A percentile compares a stretch with the other conserved stretches of the same genome.
phyloP scores from a whole-genome alignment of 2,329 filamentous ascomycete species.

The Fusarium incarnatum region DNA sequence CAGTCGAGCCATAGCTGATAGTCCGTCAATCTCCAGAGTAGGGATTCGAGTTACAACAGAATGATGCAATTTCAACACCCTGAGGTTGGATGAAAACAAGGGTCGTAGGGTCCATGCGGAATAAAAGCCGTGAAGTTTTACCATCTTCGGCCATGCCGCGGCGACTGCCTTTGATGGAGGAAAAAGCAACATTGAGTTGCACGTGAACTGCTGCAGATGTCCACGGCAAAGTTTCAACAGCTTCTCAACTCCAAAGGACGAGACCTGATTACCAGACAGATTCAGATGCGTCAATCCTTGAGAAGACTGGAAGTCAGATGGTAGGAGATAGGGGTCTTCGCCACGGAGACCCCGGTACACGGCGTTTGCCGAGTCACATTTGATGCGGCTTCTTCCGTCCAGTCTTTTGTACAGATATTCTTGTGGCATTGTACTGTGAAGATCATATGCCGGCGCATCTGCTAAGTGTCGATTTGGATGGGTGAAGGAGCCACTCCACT shows the following conservation, averaged over 20 bases:
- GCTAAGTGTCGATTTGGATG: constrained; percentile 62
- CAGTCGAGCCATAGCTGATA: constrained; percentile 52
- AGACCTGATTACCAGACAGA: constrained; percentile 63
- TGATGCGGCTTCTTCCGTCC: constrained; percentile 41
- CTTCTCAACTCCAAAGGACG: constrained; percentile 56
- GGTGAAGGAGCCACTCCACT: constrained; percentile 56
- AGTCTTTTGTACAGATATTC: constrained; percentile 50
- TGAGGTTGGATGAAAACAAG: constrained; percentile 64
- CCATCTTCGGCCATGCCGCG: constrained; percentile 45
- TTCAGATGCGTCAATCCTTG: constrained; percentile 65
- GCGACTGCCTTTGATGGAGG: constrained; percentile 16
- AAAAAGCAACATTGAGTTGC: constrained; percentile 56
- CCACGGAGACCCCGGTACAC: constrained; percentile 42
- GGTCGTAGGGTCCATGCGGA: constrained; percentile 63
- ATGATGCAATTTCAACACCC: constrained; percentile 67
- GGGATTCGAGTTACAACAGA: constrained; percentile 68
- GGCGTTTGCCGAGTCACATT: constrained; percentile 47
- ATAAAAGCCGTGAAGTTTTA: constrained; percentile 57
- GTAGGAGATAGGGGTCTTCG: constrained; percentile 35
- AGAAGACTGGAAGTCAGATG: constrained; percentile 37
- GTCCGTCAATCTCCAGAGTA: constrained; percentile 54
- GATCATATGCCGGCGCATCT: constrained; percentile 57
- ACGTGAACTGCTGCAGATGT: constrained; percentile 65
- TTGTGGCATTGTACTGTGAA: constrained; percentile 33
- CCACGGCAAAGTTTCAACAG: constrained; percentile 59